phyloP scores from a whole-genome alignment of 345 rosid species.

The Eucalyptus shirleyi region DNA sequence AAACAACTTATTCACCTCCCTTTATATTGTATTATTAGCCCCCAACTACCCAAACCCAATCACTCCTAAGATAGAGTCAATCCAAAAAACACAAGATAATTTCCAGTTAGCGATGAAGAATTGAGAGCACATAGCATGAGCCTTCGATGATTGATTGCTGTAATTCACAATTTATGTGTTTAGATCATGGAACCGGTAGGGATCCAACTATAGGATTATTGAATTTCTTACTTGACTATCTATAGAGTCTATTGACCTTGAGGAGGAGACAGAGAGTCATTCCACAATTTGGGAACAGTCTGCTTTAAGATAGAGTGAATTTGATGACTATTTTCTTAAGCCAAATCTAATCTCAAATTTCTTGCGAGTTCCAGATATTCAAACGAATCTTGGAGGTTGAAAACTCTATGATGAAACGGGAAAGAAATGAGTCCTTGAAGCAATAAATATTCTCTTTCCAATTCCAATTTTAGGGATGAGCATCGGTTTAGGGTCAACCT shows the following conservation, averaged over 20 bases:
- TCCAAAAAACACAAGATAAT: neutral
- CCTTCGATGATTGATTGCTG: neutral
- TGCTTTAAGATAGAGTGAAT: neutral
- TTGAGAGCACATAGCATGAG: neutral
- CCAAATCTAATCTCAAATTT: neutral
- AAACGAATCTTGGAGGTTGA: neutral
- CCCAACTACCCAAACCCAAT: neutral
- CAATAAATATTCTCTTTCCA: neutral
- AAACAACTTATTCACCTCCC: no score
- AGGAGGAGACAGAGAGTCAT: neutral
- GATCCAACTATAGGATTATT: neutral
- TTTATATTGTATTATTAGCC: no score
- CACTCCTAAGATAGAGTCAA: neutral
- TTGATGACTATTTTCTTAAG: neutral
- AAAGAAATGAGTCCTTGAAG: neutral
- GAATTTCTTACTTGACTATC: neutral
- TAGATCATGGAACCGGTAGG: neutral
- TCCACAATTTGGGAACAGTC: neutral
- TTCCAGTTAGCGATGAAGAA: neutral
- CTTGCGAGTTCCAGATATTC: neutral
- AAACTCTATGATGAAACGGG: neutral
- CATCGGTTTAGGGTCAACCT: no score
- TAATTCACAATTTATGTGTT: neutral
- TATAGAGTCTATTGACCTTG: neutral
- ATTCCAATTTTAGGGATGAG: neutral